Evolutionary conservation across 2,329 filamentous ascomycete species (phyloP).

Genomic region (Xylariaceae sp.): DNA sequence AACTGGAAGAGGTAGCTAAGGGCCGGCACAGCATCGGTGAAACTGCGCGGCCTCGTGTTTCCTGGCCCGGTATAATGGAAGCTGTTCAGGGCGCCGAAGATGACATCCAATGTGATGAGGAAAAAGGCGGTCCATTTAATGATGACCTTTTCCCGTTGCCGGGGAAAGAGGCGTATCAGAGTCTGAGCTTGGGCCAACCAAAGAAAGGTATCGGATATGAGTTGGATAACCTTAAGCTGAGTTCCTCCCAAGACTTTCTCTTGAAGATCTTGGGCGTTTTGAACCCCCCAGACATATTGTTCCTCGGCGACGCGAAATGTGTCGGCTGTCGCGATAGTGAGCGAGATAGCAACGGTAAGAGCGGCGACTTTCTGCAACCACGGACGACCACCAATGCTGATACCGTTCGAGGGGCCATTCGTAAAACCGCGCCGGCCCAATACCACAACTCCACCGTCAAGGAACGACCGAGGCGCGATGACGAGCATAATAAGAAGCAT

Average conservation of each 20-base stretch:
- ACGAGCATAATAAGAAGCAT: slow-evolving; percentile 92
- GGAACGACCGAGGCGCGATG: slow-evolving; percentile 91
- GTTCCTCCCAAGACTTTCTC: slow-evolving; percentile 78
- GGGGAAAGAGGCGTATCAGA: slow-evolving; percentile 89
- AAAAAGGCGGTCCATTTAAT: slow-evolving; percentile 99
- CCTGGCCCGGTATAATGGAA: slow-evolving; percentile 63
- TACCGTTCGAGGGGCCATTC: slow-evolving; percentile 74
- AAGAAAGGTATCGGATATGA: slow-evolving; percentile 94
- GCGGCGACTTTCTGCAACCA: slow-evolving; percentile 88
- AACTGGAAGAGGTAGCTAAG: slow-evolving; percentile 90
- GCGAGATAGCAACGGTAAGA: slow-evolving; percentile 75
- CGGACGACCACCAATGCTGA: slow-evolving; percentile 87
- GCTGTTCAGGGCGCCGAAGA: slow-evolving; percentile 90
- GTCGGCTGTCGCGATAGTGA: slow-evolving; percentile 91
- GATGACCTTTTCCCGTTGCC: slow-evolving; percentile 95
- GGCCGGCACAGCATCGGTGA: slow-evolving; percentile 88
- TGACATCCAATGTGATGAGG: slow-evolving; percentile 85
- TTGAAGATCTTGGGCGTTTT: slow-evolving; percentile 78
- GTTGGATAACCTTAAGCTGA: slow-evolving; percentile 85
- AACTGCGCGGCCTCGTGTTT: slow-evolving; percentile 68
- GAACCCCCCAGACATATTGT: slow-evolving; percentile 79
- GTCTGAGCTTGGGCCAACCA: slow-evolving; percentile 99
- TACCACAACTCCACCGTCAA: slow-evolving; percentile 82
- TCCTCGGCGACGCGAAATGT: slow-evolving; percentile 82
- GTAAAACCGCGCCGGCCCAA: slow-evolving; percentile 83